Percentiles rank a stretch among this genome's conserved stretches.
These are phyloP conservation scores for Clonostachys rosea DNA, from an alignment of 2,329 filamentous ascomycete species.

Conservation along the genomic window DNA sequence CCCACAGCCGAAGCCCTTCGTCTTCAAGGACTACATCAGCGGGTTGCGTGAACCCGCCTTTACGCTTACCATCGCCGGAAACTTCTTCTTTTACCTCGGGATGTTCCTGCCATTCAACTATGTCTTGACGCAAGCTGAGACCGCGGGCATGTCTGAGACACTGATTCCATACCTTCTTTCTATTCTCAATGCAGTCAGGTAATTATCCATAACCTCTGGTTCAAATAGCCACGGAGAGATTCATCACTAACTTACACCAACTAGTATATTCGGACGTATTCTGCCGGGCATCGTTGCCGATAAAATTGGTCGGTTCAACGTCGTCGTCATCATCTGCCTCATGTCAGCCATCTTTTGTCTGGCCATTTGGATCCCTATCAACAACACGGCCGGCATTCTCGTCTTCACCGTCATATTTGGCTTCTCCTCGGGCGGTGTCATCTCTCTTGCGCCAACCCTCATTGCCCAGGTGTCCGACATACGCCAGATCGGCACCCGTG, in stretches of 20 bases:
- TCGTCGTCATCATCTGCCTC: slow-evolving; percentile 45
- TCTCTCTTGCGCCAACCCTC: slow-evolving; percentile 57
- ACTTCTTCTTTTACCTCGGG: slow-evolving; percentile 52
- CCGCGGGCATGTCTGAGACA: slow-evolving; percentile 31
- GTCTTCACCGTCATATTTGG: slow-evolving; percentile 65
- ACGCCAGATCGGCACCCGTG: slow-evolving; percentile 63
- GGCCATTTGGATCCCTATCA: slow-evolving; percentile 42
- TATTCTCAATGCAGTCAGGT: slow-evolving; percentile 53
- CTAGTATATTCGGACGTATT: slow-evolving; percentile 46
- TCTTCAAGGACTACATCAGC: slow-evolving; percentile 36
- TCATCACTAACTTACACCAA: neutral
- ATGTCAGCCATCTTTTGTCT: slow-evolving; percentile 39
- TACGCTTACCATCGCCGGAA: slow-evolving; percentile 32
- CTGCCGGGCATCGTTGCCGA: slow-evolving; percentile 43
- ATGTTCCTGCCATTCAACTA: slow-evolving; percentile 52
- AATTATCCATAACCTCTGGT: slow-evolving; percentile 7
- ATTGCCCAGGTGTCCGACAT: slow-evolving; percentile 69
- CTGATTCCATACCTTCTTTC: slow-evolving; percentile 42
- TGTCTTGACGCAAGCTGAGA: slow-evolving; percentile 40
- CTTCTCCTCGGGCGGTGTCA: slow-evolving; percentile 63
- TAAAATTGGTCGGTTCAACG: slow-evolving; percentile 37
- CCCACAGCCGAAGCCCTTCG: slow-evolving; percentile 37
- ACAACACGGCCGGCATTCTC: slow-evolving; percentile 51
- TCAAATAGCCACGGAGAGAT: neutral
- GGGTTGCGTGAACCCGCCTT: slow-evolving; percentile 41